A percentile compares a stretch with the other conserved stretches of the same genome.
Evolutionary conservation across 169 alveolate species (phyloP).

Genomic region (Toxoplasma gondii): DNA sequence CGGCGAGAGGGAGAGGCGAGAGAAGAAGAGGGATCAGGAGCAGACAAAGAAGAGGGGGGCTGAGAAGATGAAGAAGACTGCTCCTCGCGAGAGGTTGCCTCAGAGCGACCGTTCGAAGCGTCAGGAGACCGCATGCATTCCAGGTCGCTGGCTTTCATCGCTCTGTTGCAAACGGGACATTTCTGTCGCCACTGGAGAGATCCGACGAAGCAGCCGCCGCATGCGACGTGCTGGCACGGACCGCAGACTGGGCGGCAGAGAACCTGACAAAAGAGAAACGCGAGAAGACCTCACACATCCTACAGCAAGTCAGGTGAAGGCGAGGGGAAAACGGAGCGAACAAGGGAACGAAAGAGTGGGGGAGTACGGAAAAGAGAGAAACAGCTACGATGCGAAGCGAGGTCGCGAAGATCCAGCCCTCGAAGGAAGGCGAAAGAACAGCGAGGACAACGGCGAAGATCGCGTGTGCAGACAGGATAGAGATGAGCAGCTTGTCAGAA

Average conservation of each 20-base stretch:
- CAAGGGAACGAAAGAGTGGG: background rate
- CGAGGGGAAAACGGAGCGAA: background rate
- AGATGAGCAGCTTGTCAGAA: too few relatives aligned
- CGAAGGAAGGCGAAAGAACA: too few relatives aligned
- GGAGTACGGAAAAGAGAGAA: background rate
- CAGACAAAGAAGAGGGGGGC: background rate
- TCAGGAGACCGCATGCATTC: background rate
- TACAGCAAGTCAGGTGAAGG: too few relatives aligned
- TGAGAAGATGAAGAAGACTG: background rate
- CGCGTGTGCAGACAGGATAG: too few relatives aligned
- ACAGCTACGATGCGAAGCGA: background rate
- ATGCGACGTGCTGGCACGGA: conserved; percentile 4
- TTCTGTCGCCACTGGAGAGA: conserved; percentile 4
- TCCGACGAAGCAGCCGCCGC: conserved; percentile 22
- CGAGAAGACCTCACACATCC: background rate
- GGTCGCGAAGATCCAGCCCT: background rate
- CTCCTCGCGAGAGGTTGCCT: background rate
- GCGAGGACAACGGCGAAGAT: too few relatives aligned
- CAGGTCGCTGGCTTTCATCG: background rate
- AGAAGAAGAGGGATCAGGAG: background rate
- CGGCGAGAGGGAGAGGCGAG: too few relatives aligned
- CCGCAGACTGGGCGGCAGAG: conserved; percentile 20
- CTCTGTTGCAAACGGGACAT: background rate
- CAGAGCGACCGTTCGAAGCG: background rate
- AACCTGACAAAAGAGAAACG: background rate